phyloP scores from a whole-genome alignment of 1,284 basidiomycete genomes.

The Ganoderma lucidum region DNA sequence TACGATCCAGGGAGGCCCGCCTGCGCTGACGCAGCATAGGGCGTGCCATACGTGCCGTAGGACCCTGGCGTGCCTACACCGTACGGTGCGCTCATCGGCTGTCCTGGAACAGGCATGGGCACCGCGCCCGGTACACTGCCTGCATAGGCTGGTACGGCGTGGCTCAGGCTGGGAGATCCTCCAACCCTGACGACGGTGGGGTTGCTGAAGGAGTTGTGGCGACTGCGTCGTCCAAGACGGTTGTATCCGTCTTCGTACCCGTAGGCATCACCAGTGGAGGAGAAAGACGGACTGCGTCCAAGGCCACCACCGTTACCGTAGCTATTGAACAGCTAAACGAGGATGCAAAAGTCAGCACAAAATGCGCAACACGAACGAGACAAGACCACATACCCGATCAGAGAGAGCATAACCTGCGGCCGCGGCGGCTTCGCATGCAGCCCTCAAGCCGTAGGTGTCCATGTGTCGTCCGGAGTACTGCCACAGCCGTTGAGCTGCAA shows the following conservation, averaged over 20 bases:
- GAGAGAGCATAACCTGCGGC: constrained; percentile 20
- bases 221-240: constrained; percentile 21
- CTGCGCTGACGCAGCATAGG: constrained; percentile 11
- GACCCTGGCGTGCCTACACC: constrained; percentile 28
- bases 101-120: constrained; percentile 28
- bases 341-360: not conserved
- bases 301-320: constrained; percentile 8
- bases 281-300: constrained; percentile 23
- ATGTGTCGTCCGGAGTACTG: constrained; percentile 24
- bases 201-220: constrained; percentile 28
- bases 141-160: constrained; percentile 16
- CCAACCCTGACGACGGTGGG: constrained; percentile 29
- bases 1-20: constrained; percentile 21
- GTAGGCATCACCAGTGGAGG: constrained; percentile 23
- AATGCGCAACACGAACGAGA: not conserved
- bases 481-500: constrained; percentile 30
- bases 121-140: constrained; percentile 7
- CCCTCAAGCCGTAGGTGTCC: constrained; percentile 26
- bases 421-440: constrained; percentile 28
- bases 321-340: constrained; percentile 23
- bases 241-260: constrained; percentile 30
- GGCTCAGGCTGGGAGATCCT: constrained; percentile 17
- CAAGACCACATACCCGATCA: constrained; percentile 17
- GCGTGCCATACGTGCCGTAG: constrained; percentile 24
- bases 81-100: constrained; percentile 18